These are phyloP conservation scores for Boletellus ananiceps DNA, from an alignment of 768 basidiomycete genomes.

Conservation along the genomic window DNA sequence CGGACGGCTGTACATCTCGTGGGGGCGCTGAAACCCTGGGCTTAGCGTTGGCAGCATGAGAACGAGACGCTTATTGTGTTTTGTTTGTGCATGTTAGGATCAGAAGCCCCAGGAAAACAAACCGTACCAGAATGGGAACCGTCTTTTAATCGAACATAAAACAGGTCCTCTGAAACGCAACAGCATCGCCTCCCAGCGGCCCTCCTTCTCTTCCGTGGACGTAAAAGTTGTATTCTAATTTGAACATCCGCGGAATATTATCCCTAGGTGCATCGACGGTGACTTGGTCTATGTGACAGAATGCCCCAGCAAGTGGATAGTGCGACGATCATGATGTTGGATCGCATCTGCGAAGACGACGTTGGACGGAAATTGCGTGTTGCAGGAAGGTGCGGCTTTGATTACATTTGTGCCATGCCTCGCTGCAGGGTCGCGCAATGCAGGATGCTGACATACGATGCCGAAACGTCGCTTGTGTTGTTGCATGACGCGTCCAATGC, in stretches of 20 bases:
- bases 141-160: slow-evolving; percentile 1
- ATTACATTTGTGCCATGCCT: slow-evolving; percentile 14
- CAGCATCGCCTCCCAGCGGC: background rate
- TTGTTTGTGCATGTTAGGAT: slow-evolving; percentile 29
- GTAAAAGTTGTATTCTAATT: background rate
- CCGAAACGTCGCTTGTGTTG: slow-evolving; percentile 40
- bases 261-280: background rate
- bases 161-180: background rate
- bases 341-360: slow-evolving; percentile 35
- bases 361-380: slow-evolving; percentile 53
- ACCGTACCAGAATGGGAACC: slow-evolving; percentile 10
- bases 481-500: slow-evolving; percentile 48
- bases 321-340: slow-evolving; percentile 43
- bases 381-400: slow-evolving; percentile 49
- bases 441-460: slow-evolving; percentile 59
- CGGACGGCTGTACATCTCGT: background rate
- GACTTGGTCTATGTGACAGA: background rate
- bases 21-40: background rate
- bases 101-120: slow-evolving; percentile 25
- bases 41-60: background rate
- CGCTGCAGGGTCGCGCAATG: slow-evolving; percentile 8
- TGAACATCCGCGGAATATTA: background rate
- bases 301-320: slow-evolving; percentile 50
- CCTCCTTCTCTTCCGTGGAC: slow-evolving; percentile 1
- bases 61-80: slow-evolving; percentile 3